A percentile compares a stretch with the other conserved stretches of the same genome.
phyloP scores from a whole-genome alignment of 2,329 filamentous ascomycete species.

The Cercospora zeae-maydis region DNA sequence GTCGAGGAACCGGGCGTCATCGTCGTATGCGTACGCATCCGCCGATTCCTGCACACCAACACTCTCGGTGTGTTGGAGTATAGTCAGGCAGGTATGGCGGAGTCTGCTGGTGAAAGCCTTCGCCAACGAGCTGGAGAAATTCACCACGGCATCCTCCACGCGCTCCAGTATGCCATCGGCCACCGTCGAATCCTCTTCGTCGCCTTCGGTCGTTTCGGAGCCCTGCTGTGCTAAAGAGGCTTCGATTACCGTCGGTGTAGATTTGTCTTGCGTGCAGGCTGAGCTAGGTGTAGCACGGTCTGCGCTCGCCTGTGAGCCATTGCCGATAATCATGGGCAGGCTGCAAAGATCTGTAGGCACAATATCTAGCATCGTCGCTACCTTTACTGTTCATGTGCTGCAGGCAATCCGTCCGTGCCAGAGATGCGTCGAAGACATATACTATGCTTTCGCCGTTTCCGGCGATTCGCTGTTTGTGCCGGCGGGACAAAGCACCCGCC shows the following conservation, averaged over 20 bases:
- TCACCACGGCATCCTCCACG: constrained; percentile 16
- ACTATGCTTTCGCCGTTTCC: background rate
- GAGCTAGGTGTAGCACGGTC: background rate
- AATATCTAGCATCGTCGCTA: background rate
- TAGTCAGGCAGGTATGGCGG: constrained; percentile 29
- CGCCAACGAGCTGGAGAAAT: constrained; percentile 14
- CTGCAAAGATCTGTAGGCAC: constrained; percentile 7
- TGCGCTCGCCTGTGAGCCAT: constrained; percentile 1
- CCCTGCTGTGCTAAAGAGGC: background rate
- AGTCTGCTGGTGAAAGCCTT: constrained; percentile 29
- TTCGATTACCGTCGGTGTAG: background rate
- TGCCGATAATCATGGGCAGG: constrained; percentile 29
- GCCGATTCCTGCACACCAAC: constrained; percentile 7
- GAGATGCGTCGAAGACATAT: background rate
- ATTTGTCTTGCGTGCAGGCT: background rate
- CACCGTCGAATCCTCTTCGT: constrained; percentile 8
- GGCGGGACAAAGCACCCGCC: background rate
- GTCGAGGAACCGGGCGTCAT: constrained; percentile 33
- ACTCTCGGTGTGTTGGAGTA: constrained; percentile 30
- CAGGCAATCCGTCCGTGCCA: background rate
- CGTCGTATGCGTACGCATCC: constrained; percentile 26
- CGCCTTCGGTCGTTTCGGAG: background rate
- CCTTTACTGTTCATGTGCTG: background rate
- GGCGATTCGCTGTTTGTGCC: background rate
- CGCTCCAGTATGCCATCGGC: constrained; percentile 23